These are phyloP conservation scores for Coemansia sp. DNA, from an alignment of 192 early-diverging fungal genomes.

Conservation along the genomic window DNA sequence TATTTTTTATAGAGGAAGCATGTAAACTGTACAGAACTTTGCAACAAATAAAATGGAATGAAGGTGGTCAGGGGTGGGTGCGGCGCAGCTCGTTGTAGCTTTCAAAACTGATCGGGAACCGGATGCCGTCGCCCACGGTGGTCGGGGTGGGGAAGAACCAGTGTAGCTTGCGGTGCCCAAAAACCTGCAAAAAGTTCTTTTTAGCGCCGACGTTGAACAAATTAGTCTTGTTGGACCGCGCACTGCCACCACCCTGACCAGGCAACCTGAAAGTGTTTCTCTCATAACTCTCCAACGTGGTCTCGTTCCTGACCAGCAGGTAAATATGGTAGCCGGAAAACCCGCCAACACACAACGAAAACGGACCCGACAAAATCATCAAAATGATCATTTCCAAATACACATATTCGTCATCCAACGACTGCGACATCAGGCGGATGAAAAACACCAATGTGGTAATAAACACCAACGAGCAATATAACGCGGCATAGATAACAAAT, in stretches of 20 bases:
- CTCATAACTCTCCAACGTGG: slow-evolving; percentile 53
- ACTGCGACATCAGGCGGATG: slow-evolving; percentile 4
- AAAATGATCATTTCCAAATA: slow-evolving; percentile 23
- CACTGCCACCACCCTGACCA: neutral
- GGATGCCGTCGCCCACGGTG: slow-evolving; percentile 57
- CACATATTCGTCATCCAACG: slow-evolving; percentile 4
- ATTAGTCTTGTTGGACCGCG: slow-evolving; percentile 24
- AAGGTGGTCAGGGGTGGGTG: neutral
- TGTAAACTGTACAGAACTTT: neutral
- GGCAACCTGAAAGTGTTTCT: slow-evolving; percentile 21
- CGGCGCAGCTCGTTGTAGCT: slow-evolving; percentile 49
- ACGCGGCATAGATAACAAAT: slow-evolving; percentile 50
- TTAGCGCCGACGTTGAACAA: slow-evolving; percentile 48
- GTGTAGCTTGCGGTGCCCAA: slow-evolving; percentile 55
- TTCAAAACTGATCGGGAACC: slow-evolving; percentile 56
- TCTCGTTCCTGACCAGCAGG: slow-evolving; percentile 35
- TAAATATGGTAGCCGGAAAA: slow-evolving; percentile 50
- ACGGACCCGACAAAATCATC: slow-evolving; percentile 27
- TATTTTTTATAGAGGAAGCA: neutral
- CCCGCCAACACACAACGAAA: slow-evolving; percentile 22
- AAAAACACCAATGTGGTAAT: slow-evolving; percentile 25
- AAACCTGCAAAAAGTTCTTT: slow-evolving; percentile 59
- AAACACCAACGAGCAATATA: slow-evolving; percentile 26
- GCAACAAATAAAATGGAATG: neutral
- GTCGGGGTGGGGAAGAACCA: slow-evolving; percentile 60